A percentile compares a stretch with the other conserved stretches of the same genome.
Evolutionary conservation across 2,329 filamentous ascomycete genomes (phyloP).

Genomic region (Pseudogymnoascus sp.): DNA sequence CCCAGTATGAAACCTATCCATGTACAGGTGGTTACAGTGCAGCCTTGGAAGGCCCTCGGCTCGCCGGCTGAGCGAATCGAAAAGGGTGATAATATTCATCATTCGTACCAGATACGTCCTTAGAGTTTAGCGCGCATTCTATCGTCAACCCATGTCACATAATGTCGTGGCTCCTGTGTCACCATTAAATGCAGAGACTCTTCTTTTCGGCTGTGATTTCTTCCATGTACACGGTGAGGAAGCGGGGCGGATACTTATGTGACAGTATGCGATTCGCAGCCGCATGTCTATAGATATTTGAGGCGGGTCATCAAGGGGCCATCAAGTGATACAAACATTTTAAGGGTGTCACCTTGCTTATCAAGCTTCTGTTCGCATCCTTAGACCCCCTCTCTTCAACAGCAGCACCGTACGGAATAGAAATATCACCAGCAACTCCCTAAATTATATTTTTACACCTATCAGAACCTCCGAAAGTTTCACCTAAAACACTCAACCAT

Average conservation of each 20-base stretch:
- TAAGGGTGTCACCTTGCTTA: background rate
- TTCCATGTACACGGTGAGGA: background rate
- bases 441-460: background rate
- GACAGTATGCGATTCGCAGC: background rate
- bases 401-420: background rate
- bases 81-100: background rate
- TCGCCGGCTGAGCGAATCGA: background rate
- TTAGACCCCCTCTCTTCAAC: background rate
- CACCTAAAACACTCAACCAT: conserved; percentile 10
- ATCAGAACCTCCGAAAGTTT: background rate
- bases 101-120: background rate
- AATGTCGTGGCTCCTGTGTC: background rate
- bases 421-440: background rate
- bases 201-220: background rate
- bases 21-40: background rate
- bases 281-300: no score
- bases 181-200: background rate
- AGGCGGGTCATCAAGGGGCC: background rate
- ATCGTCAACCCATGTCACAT: background rate
- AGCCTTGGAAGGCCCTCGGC: background rate
- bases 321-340: background rate
- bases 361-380: background rate
- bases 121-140: background rate
- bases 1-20: background rate
- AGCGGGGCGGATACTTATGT: background rate